phyloP scores from a whole-genome alignment of 257 asterid genomes.

The Paulownia fortunei region DNA sequence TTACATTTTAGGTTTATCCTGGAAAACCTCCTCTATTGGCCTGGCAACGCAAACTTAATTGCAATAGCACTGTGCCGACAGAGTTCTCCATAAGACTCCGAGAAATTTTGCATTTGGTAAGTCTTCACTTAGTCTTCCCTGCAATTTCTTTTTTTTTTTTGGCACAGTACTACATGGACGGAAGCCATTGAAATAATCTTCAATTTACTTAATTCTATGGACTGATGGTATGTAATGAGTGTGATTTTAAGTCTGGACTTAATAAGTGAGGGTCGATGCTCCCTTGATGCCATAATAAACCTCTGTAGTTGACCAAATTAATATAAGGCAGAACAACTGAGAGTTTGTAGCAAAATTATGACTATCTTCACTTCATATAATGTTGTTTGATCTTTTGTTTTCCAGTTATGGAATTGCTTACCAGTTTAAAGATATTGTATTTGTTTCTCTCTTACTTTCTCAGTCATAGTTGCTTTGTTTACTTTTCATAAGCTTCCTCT shows the following conservation, averaged over 20 bases:
- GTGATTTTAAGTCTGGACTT: background rate
- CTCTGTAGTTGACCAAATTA: background rate
- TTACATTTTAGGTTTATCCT: constrained; percentile 43
- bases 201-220: background rate
- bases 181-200: background rate
- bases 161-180: background rate
- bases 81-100: constrained; percentile 42
- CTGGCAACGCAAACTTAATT: constrained; percentile 70
- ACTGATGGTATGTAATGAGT: background rate
- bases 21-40: constrained; percentile 61
- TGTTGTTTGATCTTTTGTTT: background rate
- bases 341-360: background rate
- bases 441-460: constrained; percentile 10
- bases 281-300: background rate
- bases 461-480: constrained; percentile 3
- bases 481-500: constrained; percentile 45
- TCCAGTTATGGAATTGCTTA: background rate
- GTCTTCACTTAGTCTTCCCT: background rate
- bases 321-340: background rate
- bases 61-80: constrained; percentile 27
- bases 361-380: background rate
- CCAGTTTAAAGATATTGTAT: background rate
- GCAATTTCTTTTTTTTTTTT: constrained; percentile 8
- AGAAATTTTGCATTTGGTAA: constrained; percentile 55
- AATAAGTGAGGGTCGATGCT: background rate